Conservation (phyloP, 2,329 filamentous ascomycete species). For the Aureobasidium leucospermi region DNA sequence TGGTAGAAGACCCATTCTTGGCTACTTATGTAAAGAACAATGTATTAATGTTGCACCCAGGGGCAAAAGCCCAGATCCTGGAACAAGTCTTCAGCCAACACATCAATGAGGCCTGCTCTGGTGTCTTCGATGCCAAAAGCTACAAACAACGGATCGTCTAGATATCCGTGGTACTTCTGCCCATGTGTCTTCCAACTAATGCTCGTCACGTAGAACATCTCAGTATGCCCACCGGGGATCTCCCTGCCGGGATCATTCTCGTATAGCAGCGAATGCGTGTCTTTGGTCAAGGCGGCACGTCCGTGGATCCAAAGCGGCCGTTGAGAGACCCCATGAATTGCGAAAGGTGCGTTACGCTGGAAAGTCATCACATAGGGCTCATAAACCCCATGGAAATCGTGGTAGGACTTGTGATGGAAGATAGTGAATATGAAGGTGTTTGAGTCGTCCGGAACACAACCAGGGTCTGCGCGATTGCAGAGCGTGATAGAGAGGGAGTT, state of each 20-base stretch:
- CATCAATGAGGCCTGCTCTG: constrained; percentile 43
- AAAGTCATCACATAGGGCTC: constrained; percentile 52
- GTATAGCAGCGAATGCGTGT: constrained; percentile 14
- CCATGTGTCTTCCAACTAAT: constrained; percentile 47
- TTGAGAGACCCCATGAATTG: constrained; percentile 42
- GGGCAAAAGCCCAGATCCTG: constrained; percentile 33
- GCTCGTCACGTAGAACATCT: constrained; percentile 53
- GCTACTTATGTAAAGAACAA: too few relatives aligned
- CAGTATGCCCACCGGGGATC: constrained; percentile 29
- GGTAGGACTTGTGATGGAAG: constrained; percentile 49
- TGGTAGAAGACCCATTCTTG: too few relatives aligned
- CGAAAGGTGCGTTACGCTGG: constrained; percentile 41
- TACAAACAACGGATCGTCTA: constrained; percentile 50
- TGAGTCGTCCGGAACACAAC: constrained; percentile 34
- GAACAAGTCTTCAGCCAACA: constrained; percentile 44
- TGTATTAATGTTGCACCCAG: too few relatives aligned
- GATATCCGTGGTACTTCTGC: constrained; percentile 47
- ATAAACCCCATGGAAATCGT: constrained; percentile 44
- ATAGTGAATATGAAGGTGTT: constrained; percentile 52
- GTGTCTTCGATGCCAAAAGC: constrained; percentile 51
- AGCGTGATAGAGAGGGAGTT: constrained; percentile 52
- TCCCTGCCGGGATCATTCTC: constrained; percentile 17
- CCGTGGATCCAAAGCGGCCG: constrained; percentile 52
- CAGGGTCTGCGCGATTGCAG: constrained; percentile 41
- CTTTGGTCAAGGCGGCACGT: constrained; percentile 29